Evolutionary conservation across 192 early-diverging fungal species (phyloP), one percentile per base, ranked within the genome.

Genomic region (Spinellus fusiger): DNA sequence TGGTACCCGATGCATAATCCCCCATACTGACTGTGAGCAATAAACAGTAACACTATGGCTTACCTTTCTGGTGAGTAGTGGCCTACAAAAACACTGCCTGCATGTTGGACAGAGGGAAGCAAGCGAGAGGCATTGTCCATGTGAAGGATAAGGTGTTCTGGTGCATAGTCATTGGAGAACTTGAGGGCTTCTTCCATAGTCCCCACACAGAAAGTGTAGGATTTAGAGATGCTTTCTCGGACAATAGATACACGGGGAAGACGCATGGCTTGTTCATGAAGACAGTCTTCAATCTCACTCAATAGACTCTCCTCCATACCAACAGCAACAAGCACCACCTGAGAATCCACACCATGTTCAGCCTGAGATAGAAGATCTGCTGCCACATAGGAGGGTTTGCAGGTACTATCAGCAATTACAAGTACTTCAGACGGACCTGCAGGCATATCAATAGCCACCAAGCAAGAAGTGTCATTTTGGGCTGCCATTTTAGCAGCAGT

Each of bases 351-450:
- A 37, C 97, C 97, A 70, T 99, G 97, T 69, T 99, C 97, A 4
- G 96, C 97, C 77, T 99, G 97, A 34, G 89, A 92, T 35, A 99
- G 78, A 52, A 99, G 78, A 71, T 99, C 97, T 52, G 93, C 87
- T 25, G 92, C 95, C 13, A 99, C 94, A 68, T 96, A 98, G 7
- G 84, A 84, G 5, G 95, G 93, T 57, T 89, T 86, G 65, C 83
- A 82, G 10, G 81, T 79, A 22, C 80, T 75, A 65, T 99, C 95
- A 27, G 95, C 94, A 67, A 99, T 88, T n/a, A 98, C 95, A 49
- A 99, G 80, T 23, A 99, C 77, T 74, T 99, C 97, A n/a, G 97
- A 99, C 5, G 97, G 97, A 12, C 97, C 97, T 15, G 97, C 97
- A 13, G 97, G 97, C 93, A 99, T 98, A 78, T 99, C 97, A 62